Base-by-base conservation (phyloP, 148 eudicot species). In the Heliamphora exappendiculata region DNA sequence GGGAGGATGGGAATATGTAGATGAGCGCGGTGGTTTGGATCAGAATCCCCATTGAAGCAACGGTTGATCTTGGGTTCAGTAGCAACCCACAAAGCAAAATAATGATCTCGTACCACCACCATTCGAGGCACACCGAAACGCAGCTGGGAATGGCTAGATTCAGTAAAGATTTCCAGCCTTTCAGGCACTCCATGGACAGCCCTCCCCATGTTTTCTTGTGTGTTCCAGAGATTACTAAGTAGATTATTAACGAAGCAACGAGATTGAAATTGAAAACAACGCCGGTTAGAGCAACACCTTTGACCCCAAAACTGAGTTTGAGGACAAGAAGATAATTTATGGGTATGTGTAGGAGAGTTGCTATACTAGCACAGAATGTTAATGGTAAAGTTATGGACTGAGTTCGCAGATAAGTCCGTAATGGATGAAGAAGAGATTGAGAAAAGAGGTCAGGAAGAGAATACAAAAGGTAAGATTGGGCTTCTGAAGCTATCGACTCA, bases 41-140 rank as follows among this genome's bases (percentile, higher is more conserved):
- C 8, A 92, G 67, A 31, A 92, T 84, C 0, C 94, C 97, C 94
- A 90, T 89, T 19, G 97, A 87, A 0, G 94, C 91, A 1, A 92
- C 91, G 0, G 93, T 82, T 7, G 89, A 85, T 60, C 70, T 86
- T 0, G 97, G 94, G 84, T 86, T 84, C 3, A 60, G 4, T 0
- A 92, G 75, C 29, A 85, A 75, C 41, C 93, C 93, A 58, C 95
- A 92, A 1, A 93, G 83, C 42, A 93, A 66, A 51, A 88, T 93
- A 88, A 93, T 93, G 72, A 93, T 90, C 51, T 93, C 97, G 63
- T 92, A 92, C 97, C 95, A 92, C 97, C 97, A 90, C 95, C 97
- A 93, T 65, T 93, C 97, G 3, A 93, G 84, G 58, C 97, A 93
- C 0, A 93, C 93, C 0, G 93, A 90, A 76, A 91, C 78, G 82